These are phyloP conservation scores for Exophiala dermatitidis DNA, from an alignment of 2,329 filamentous ascomycete species.

Conservation along the genomic window DNA sequence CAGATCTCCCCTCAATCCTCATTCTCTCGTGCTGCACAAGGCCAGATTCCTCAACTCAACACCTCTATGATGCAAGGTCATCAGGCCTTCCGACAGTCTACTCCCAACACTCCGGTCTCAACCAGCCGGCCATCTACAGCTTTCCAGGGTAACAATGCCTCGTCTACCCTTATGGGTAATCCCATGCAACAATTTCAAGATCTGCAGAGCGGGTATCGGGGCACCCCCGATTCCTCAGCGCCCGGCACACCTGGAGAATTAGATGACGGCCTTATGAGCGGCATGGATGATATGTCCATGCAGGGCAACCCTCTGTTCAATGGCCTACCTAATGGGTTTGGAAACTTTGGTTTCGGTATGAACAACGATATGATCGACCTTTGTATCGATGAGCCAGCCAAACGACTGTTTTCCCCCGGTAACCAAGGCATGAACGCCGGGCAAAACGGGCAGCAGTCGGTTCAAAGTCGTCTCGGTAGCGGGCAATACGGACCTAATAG, in stretches of 20 bases:
- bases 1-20: constrained; percentile 61
- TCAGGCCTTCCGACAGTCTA: constrained; percentile 74
- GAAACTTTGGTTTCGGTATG: constrained; percentile 39
- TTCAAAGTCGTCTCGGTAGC: constrained; percentile 67
- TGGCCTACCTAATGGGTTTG: constrained; percentile 31
- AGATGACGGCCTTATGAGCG: constrained; percentile 64
- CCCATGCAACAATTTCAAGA: constrained; percentile 56
- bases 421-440: constrained; percentile 58
- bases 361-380: constrained; percentile 51
- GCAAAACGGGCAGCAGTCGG: constrained; percentile 46
- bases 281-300: constrained; percentile 55
- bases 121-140: constrained; percentile 48
- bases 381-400: constrained; percentile 87
- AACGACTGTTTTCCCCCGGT: constrained; percentile 81
- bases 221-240: constrained; percentile 58
- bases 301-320: constrained; percentile 41
- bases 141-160: constrained; percentile 87
- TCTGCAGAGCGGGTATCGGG: constrained; percentile 42
- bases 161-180: constrained; percentile 81
- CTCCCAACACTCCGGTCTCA: constrained; percentile 75
- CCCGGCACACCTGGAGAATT: constrained; percentile 66
- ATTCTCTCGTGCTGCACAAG: constrained; percentile 49
- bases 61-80: constrained; percentile 68
- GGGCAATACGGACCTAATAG: constrained; percentile 70
- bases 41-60: constrained; percentile 62